Base-by-base conservation (phyloP, 148 eudicot genomes). In the Rhododendron kiyosumense region DNA sequence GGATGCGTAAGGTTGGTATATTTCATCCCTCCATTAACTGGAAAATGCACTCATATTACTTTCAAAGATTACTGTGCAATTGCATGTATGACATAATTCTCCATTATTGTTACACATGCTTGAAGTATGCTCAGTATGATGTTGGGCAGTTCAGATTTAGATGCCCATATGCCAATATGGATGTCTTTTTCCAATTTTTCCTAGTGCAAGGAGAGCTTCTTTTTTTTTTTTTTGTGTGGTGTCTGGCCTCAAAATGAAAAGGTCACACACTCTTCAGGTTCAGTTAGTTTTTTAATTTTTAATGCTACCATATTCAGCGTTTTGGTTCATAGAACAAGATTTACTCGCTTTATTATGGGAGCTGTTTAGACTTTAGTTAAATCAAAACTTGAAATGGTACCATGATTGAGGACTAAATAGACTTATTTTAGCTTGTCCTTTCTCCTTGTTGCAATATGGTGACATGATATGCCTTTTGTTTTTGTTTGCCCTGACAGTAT, bases 1-100 rank as follows among this genome's bases (percentile, higher is more conserved):
- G 98, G 81, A 95, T 97, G 99, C 98, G 98, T 24, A 97, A 97
- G 98, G 99, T 95, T 65, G 59, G 94, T 79, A 12, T 57, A 43
- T 52, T 63, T 61, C 51, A 67, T 67, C 34, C 6, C 14, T 67
- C 74, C 74, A 61, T 57, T n/a, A 52, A 74, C 20, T 22, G 2
- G 34, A 85, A 74, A 61, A 74, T 73, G 30, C 65, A 74, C 15
- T 81, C 57, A 46, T 54, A 26, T 57, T 57, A 12, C 48, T 18
- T 36, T 52, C 43, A 32, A 79, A 51, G n/a, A 54, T 32, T 6
- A 81, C 61, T 34, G 59, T 49, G 51, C 38, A 46, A 26, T 46
- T 14, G 15, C 81, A 45, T 79, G 18, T 78, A 36, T 79, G 59
- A 48, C 61, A 48, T 48, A 48, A 4, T n/a, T 79, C 6, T 43